Percentiles rank a stretch among this genome's conserved stretches.
phyloP scores from a whole-genome alignment of 176 grass and related monocot genomes.

The Puccinellia tenuiflora region DNA sequence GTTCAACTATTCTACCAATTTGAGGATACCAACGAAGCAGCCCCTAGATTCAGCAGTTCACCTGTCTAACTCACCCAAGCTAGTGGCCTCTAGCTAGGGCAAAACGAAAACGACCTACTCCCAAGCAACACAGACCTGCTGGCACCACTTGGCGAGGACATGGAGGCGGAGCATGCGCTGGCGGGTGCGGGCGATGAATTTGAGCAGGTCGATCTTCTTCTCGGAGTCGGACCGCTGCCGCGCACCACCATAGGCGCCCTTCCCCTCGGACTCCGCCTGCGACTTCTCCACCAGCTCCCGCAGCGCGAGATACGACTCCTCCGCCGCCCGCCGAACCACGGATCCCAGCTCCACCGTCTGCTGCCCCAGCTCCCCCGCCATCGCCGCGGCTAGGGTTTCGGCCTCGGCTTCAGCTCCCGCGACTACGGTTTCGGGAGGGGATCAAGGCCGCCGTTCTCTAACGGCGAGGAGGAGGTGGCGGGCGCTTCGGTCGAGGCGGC shows the following conservation, averaged over 20 bases:
- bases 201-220: conserved; percentile 99
- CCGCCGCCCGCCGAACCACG: conserved; percentile 70
- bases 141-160: conserved; percentile 98
- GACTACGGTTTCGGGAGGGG: background rate
- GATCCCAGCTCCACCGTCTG: conserved; percentile 89
- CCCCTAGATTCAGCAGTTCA: background rate
- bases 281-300: conserved; percentile 90
- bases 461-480: background rate
- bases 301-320: conserved; percentile 90
- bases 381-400: conserved; percentile 48
- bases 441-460: background rate
- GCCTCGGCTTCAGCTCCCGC: background rate
- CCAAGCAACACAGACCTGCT: conserved; percentile 53
- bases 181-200: conserved; percentile 83
- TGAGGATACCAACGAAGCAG: background rate
- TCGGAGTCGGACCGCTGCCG: conserved; percentile 76
- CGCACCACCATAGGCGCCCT: conserved; percentile 25
- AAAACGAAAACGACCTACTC: background rate
- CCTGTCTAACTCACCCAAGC: background rate
- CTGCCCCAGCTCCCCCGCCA: conserved; percentile 73
- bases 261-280: conserved; percentile 54
- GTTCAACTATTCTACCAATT: background rate
- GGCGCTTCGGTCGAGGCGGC: background rate
- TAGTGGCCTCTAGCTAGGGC: background rate
- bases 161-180: conserved; percentile 99